These are phyloP conservation scores for Phytophthora palmivora DNA, from an alignment of 352 stramenopile species.

Conservation along the genomic window DNA sequence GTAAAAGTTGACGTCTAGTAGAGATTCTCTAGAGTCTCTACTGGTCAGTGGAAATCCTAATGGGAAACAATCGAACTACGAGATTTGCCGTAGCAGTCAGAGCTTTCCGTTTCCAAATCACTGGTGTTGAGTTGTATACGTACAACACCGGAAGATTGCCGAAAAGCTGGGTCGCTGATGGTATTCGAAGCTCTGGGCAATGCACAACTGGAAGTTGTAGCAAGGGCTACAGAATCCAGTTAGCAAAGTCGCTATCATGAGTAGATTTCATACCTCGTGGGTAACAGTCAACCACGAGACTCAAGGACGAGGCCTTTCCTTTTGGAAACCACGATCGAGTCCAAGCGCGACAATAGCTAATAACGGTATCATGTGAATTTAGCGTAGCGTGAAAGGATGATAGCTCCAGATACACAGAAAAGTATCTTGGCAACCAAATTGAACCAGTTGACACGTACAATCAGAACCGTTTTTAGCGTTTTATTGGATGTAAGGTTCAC, in stretches of 20 bases:
- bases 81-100: neutral
- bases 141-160: constrained; percentile 12
- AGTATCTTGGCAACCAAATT: neutral
- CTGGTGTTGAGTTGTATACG: constrained; percentile 24
- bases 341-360: neutral
- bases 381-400: neutral
- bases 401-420: constrained; percentile 3
- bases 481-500: too few relatives aligned
- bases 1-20: constrained; percentile 9
- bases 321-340: neutral
- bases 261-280: neutral
- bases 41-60: neutral
- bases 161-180: constrained; percentile 7
- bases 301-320: neutral
- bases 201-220: constrained; percentile 8
- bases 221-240: constrained; percentile 1
- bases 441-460: neutral
- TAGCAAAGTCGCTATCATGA: neutral
- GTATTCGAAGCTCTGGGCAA: constrained; percentile 5
- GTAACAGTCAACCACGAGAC: constrained; percentile 15
- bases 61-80: neutral
- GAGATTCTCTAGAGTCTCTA: neutral
- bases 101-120: constrained; percentile 2
- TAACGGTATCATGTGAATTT: neutral
- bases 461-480: too few relatives aligned